Base-by-base conservation (phyloP, 2,329 filamentous ascomycete genomes). In the Ceratocystiopsis sp. region DNA sequence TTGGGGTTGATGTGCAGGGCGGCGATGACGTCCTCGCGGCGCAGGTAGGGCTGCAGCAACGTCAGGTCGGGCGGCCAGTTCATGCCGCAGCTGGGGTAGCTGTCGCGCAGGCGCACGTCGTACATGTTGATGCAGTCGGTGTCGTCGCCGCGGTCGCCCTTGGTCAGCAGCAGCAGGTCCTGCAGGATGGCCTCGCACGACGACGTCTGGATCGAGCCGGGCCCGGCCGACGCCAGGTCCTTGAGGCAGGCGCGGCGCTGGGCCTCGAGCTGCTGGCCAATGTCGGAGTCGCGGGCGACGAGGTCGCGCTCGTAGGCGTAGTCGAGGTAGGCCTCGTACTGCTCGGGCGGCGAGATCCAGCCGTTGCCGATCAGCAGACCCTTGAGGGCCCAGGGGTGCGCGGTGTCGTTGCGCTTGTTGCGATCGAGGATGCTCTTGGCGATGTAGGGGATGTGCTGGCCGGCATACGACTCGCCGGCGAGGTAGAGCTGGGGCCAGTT, bases 381-480 rank as follows among this genome's bases (percentile, higher is more conserved):
- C 51, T 79, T 72, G 25, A 99, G 63, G 41, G 80, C 80, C 91
- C 89, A 98, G 21, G 61, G 59, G 36, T 64, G 57, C 43, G 64
- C 61, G 6, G 62, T 61, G 18, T 55, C 55, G 14, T 61, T 59
- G n/a, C 65, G 64, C 54, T 81, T 80, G 64, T 98, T 98, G 47
- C 85, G 84, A 40, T 86, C 78, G 45, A 95, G 68, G 44, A 98
- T 93, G 17, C 82, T 82, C 55, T 80, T 79, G n/a, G 87, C 83
- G 50, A 99, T 91, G 59, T 98, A 94, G 1, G 91, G 91, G 48
- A 98, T 96, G 61, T 96, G 80, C 57, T 96, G 91, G 38, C 91
- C 91, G 6, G 91, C 91, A 57, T 87, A 98, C 0, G 89, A 98
- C 64, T 99, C 91, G 52, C 93, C 91, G 2, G 89, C 84, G 50